Evolutionary conservation across 2,329 filamentous ascomycete species (phyloP), one percentile per base, ranked within the genome.

Genomic region (Microthyrium microscopicum): DNA sequence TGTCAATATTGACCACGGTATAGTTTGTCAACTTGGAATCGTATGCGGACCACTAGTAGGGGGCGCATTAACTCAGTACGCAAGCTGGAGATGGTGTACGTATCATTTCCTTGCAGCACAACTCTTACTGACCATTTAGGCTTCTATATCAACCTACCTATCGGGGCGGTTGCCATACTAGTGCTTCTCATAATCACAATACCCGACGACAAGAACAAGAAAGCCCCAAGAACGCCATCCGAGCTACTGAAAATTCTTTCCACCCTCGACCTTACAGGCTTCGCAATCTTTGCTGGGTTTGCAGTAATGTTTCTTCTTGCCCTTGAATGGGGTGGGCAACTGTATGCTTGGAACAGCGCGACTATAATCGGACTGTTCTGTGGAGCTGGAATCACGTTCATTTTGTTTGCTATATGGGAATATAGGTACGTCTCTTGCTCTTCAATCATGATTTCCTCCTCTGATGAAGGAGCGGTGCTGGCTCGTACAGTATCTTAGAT

Each of bases 241-340:
- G 55, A 1, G 36, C 53, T 1, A 64, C 63, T 2, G n/a, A n/a
- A n/a, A n/a, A n/a, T n/a, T n/a, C 30, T 44, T 0, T 51, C 51
- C 3, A 45, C 44, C 0, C 40, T 48, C 9, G 42, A 61, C 15
- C 39, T 61, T 5, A 50, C 62, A 37, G 52, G 46, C 2, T 48
- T 48, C 8, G 40, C 54, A 12, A 37, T 58, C 15, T 57, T 49
- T 40, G 54, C 48, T 6, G 52, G 54, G 4, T 41, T 49, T 5
- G 39, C 46, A n/a, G n/a, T n/a, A n/a, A n/a, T 34, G 24, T 50
- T 40, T 46, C 51, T 44, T 49, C 57, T 48, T 42, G 66, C 45
- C 48, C 50, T 41, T 55, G 57, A 69, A 38, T 55, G 67, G 26
- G 55, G 54, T 4, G 62, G 64, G 3, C 50, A 49, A 2, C 54